phyloP scores from a whole-genome alignment of 495 filamentous ascomycete species.

The Penicillium samsonianum region DNA sequence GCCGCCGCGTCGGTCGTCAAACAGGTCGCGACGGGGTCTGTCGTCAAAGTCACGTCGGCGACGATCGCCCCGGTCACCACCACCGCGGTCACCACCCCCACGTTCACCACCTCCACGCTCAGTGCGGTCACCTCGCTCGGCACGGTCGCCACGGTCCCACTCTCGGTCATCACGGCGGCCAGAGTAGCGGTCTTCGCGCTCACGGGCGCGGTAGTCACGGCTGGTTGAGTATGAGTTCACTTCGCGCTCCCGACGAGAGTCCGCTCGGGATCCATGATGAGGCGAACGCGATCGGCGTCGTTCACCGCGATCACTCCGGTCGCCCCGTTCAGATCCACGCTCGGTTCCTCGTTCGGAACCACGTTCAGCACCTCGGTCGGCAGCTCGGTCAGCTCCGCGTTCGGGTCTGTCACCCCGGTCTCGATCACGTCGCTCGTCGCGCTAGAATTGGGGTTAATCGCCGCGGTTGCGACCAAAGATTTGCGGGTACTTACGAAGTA shows the following conservation, averaged over 20 bases:
- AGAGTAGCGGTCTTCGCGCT: conserved; percentile 86
- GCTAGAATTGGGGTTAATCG: conserved; percentile 41
- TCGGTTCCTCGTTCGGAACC: conserved; percentile 4
- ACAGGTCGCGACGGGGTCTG: conserved; percentile 32
- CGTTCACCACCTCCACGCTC: conserved; percentile 36
- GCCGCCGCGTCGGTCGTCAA: conserved; percentile 32
- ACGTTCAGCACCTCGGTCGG: conserved; percentile 23
- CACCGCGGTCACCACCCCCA: conserved; percentile 33
- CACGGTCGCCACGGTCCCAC: conserved; percentile 54
- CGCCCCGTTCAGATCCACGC: conserved; percentile 37
- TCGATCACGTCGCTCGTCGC: conserved; percentile 54
- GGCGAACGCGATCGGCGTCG: conserved; percentile 77
- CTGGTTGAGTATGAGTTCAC: conserved; percentile 88
- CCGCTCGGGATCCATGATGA: conserved; percentile 59
- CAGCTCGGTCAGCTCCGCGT: conserved; percentile 3
- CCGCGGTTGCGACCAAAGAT: conserved; percentile 24
- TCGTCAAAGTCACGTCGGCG: conserved; percentile 34
- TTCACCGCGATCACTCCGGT: conserved; percentile 53
- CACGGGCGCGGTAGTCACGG: conserved; percentile 84
- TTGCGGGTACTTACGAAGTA: conserved; percentile 59
- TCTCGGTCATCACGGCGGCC: conserved; percentile 49
- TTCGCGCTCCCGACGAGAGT: conserved; percentile 64
- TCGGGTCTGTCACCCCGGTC: conserved; percentile 56
- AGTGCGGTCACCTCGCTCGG: conserved; percentile 25
- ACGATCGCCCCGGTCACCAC: conserved; percentile 39